phyloP scores from a whole-genome alignment of 2,329 filamentous ascomycete species.

The Verticillium dahliae region DNA sequence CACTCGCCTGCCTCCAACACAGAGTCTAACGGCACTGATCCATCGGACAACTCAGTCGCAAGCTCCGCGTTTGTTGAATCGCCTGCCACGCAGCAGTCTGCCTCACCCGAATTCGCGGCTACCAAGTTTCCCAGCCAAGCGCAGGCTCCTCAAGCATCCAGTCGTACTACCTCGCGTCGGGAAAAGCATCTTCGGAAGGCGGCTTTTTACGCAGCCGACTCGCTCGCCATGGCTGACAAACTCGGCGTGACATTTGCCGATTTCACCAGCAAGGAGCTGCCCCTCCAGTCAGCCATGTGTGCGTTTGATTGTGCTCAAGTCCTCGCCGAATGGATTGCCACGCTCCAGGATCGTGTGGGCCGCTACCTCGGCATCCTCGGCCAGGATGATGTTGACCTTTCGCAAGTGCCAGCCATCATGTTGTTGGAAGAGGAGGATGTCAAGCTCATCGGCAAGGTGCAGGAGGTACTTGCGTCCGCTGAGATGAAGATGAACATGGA shows the following conservation, averaged over 20 bases:
- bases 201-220: conserved; percentile 92
- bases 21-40: conserved; percentile 35
- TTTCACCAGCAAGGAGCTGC: conserved; percentile 74
- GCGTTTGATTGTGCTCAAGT: conserved; percentile 92
- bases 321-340: conserved; percentile 88
- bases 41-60: conserved; percentile 38
- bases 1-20: conserved; percentile 47
- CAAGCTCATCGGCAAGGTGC: conserved; percentile 76
- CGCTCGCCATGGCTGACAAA: conserved; percentile 80
- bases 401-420: conserved; percentile 79
- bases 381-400: conserved; percentile 71
- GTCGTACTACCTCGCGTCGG: conserved; percentile 56
- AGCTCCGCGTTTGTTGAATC: conserved; percentile 44
- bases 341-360: conserved; percentile 89
- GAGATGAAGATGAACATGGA: conserved; percentile 71
- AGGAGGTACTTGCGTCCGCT: conserved; percentile 68
- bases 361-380: conserved; percentile 82
- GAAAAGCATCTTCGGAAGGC: conserved; percentile 88
- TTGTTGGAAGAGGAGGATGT: conserved; percentile 87
- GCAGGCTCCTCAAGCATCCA: conserved; percentile 20
- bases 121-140: conserved; percentile 23
- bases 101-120: conserved; percentile 38
- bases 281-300: conserved; percentile 86
- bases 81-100: conserved; percentile 41
- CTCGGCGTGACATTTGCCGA: conserved; percentile 81